A percentile compares a stretch with the other conserved stretches of the same genome.
phyloP scores from a whole-genome alignment of 2,329 filamentous ascomycete species.

The Blastomyces gilchristii region DNA sequence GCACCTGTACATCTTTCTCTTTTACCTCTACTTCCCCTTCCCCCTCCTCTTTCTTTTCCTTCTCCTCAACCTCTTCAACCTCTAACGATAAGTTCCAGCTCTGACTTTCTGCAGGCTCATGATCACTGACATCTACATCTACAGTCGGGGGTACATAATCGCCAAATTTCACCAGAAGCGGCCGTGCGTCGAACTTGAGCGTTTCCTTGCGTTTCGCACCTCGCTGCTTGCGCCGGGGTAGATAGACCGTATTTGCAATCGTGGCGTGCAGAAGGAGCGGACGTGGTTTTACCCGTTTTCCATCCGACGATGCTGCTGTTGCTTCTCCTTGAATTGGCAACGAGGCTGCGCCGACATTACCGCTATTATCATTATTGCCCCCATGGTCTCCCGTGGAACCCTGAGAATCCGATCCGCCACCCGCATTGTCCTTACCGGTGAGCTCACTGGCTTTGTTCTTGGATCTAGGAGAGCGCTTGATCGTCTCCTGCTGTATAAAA shows the following conservation, averaged over 20 bases:
- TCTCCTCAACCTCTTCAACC: neutral
- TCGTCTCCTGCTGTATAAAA: constrained; percentile 24
- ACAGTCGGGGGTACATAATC: constrained; percentile 5
- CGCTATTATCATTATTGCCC: neutral
- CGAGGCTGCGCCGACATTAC: neutral
- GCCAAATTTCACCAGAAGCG: constrained; percentile 24
- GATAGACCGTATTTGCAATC: constrained; percentile 75
- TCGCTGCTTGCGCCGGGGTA: constrained; percentile 17
- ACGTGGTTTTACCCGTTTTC: constrained; percentile 29
- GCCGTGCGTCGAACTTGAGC: constrained; percentile 41
- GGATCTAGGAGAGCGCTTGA: constrained; percentile 3
- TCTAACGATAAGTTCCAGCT: neutral
- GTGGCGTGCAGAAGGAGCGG: constrained; percentile 73
- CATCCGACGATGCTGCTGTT: neutral
- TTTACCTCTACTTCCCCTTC: constrained; percentile 9
- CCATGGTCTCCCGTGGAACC: neutral
- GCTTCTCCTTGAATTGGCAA: neutral
- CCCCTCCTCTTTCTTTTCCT: constrained; percentile 7
- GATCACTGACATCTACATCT: neutral
- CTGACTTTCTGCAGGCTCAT: neutral
- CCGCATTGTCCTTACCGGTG: neutral
- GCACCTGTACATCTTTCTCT: constrained; percentile 22
- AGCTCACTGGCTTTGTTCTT: neutral
- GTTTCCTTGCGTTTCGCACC: constrained; percentile 15
- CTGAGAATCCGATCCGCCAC: neutral